These are phyloP conservation scores for Abrus pulchellus DNA, from an alignment of 306 rosid genomes.

Conservation along the genomic window DNA sequence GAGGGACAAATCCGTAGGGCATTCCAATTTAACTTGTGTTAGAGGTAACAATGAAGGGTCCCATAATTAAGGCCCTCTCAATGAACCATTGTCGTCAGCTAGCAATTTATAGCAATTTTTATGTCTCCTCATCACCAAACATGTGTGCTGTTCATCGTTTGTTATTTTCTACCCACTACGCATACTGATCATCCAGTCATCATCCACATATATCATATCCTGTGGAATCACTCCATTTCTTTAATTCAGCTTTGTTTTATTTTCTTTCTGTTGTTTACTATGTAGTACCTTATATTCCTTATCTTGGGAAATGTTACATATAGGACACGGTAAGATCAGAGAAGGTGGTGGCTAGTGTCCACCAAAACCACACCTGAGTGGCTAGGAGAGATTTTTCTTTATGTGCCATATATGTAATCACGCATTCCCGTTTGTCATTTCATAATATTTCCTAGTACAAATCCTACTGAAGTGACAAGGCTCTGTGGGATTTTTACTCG, in stretches of 20 bases:
- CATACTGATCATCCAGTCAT: slow-evolving; percentile 63
- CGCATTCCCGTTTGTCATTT: background rate
- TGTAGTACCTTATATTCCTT: slow-evolving; percentile 23
- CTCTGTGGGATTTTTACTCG: slow-evolving; percentile 17
- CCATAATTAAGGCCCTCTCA: slow-evolving; percentile 42
- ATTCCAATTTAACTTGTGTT: slow-evolving; percentile 7
- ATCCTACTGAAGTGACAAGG: slow-evolving; percentile 33
- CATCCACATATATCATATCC: slow-evolving; percentile 62
- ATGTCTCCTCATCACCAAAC: slow-evolving; percentile 60
- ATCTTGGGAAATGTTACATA: background rate
- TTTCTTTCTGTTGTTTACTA: slow-evolving; percentile 38
- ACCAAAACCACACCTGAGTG: slow-evolving; percentile 33
- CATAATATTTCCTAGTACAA: slow-evolving; percentile 15
- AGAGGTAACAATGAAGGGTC: slow-evolving; percentile 35
- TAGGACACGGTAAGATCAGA: slow-evolving; percentile 10
- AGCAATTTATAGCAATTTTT: slow-evolving; percentile 40
- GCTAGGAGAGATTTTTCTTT: background rate
- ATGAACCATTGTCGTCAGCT: slow-evolving; percentile 51
- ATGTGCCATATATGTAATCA: background rate
- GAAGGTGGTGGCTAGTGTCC: slow-evolving; percentile 38
- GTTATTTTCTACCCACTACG: slow-evolving; percentile 53
- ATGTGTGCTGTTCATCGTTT: slow-evolving; percentile 60
- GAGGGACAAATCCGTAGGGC: slow-evolving; percentile 10
- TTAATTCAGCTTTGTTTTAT: slow-evolving; percentile 35
- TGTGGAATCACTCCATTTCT: slow-evolving; percentile 13